Base-by-base conservation (phyloP, 2,329 filamentous ascomycete genomes). In the Alternaria sp. region DNA sequence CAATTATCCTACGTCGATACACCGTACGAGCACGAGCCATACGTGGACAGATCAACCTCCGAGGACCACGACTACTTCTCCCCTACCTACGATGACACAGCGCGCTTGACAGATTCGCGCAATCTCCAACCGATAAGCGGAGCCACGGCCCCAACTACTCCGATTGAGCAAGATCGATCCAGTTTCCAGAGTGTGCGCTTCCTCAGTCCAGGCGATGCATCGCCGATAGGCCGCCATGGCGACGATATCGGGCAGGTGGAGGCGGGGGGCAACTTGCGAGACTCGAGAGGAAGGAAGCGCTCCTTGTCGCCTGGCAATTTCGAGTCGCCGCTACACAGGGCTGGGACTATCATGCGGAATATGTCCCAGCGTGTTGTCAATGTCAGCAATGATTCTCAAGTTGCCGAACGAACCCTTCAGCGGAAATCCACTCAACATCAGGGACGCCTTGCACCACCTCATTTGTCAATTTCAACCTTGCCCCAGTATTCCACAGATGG, bases 351-450 rank as follows among this genome's bases (percentile, higher is more conserved):
- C 73, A 74, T 85, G 74, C 79, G 84, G 65, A 89, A 88, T 68
- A 97, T 99, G 89, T 98, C 96, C 32, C 94, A 97, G 81, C 92
- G 95, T 82, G 94, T 99, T 57, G 95, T 99, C 74, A 98, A 98
- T 74, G 87, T 99, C 71, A 97, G 93, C 80, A 97, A 97, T 75
- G 95, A 98, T 73, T 90, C 90, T 5, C 92, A 97, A 70, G 82
- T 92, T 20, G 84, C 94, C 16, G 93, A 97, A 76, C 89, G 91
- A 64, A 89, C 87, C 53, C 85, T 89, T 25, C 85, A 87, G 43
- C 85, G 87, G 49, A 82, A 89, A 82, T 77, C 90, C 81, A 77
- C 87, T 76, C 68, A 89, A 81, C 69, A 84, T 81, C 68, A 85
- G 79, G 74, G 83, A 65, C 73, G 86, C 81, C 73, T 86, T 75